Percentiles rank a stretch among this genome's conserved stretches.
Conservation (phyloP, 139 green algal genomes). For the Nannochloris sp. region DNA sequence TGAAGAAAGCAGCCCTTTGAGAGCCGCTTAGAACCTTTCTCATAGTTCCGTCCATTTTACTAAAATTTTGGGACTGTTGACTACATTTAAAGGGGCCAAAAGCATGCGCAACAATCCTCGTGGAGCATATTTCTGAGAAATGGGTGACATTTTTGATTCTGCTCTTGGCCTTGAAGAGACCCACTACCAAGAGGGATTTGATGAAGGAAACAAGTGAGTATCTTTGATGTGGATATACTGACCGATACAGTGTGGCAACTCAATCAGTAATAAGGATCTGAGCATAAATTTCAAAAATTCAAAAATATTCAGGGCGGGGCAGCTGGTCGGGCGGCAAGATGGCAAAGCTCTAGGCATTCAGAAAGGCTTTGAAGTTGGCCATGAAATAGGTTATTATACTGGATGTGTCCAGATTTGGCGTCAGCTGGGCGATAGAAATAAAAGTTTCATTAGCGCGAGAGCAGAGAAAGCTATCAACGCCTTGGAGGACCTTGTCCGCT, state of each 20-base stretch:
- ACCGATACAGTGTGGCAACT: conserved; percentile 1
- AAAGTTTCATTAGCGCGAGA: conserved; percentile 11
- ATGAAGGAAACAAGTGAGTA: conserved; percentile 29
- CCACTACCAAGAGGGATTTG: conserved; percentile 33
- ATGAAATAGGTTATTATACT: conserved; percentile 68
- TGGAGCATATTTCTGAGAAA: not conserved
- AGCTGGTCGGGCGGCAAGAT: conserved; percentile 23
- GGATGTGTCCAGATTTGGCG: conserved; percentile 46
- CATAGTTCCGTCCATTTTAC: not conserved
- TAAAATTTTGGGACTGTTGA: not conserved
- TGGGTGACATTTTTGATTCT: conserved; percentile 36
- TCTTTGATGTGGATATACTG: conserved; percentile 2
- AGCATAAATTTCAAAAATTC: too few species aligned
- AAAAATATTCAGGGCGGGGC: conserved; percentile 41
- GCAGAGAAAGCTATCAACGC: conserved; percentile 32
- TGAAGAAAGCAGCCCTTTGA: not conserved
- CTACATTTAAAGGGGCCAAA: not conserved
- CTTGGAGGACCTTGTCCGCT: conserved; percentile 38
- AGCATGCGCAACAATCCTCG: not conserved
- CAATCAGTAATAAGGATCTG: conserved; percentile 7
- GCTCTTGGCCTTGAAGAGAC: conserved; percentile 32
- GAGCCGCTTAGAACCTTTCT: not conserved
- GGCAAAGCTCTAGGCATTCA: conserved; percentile 56
- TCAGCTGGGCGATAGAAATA: not conserved
- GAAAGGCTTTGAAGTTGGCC: conserved; percentile 67